phyloP scores from a whole-genome alignment of 2,329 filamentous ascomycete species.

The Huntiella moniliformis region DNA sequence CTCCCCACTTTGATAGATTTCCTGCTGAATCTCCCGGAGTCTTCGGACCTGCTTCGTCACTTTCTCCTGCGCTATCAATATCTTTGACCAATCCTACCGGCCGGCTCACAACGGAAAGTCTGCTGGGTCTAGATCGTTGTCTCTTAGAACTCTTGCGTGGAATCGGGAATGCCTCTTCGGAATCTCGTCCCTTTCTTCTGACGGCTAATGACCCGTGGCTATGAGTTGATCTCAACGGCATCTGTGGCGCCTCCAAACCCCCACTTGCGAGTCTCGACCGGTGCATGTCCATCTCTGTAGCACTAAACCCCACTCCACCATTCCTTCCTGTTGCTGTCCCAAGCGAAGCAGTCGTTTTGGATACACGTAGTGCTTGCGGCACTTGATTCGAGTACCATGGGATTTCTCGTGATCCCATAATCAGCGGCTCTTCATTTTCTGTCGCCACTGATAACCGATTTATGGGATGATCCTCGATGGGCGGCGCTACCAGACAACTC shows the following conservation, averaged over 20 bases:
- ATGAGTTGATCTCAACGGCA: slow-evolving; percentile 3
- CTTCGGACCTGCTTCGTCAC: slow-evolving; percentile 4
- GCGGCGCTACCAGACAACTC: background rate
- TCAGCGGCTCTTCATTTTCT: background rate
- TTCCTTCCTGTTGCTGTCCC: background rate
- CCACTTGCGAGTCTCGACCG: background rate
- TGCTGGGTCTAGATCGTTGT: slow-evolving; percentile 1
- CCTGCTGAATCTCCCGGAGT: slow-evolving; percentile 4
- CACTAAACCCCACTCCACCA: background rate
- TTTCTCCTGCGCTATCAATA: slow-evolving; percentile 9
- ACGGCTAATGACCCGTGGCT: slow-evolving; percentile 7
- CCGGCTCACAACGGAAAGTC: background rate
- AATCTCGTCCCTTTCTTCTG: background rate
- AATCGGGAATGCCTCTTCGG: slow-evolving; percentile 3
- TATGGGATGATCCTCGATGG: background rate
- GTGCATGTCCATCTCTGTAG: background rate
- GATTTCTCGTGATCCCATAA: background rate
- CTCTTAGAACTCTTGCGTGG: slow-evolving; percentile 9
- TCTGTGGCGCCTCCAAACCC: background rate
- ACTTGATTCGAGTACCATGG: background rate
- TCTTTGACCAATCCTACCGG: slow-evolving; percentile 1
- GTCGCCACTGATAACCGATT: background rate
- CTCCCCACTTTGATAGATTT: background rate
- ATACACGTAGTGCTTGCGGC: background rate
- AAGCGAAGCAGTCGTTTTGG: background rate